Conservation (phyloP, 179 eudicot genomes). For the Beta corolliflora region DNA sequence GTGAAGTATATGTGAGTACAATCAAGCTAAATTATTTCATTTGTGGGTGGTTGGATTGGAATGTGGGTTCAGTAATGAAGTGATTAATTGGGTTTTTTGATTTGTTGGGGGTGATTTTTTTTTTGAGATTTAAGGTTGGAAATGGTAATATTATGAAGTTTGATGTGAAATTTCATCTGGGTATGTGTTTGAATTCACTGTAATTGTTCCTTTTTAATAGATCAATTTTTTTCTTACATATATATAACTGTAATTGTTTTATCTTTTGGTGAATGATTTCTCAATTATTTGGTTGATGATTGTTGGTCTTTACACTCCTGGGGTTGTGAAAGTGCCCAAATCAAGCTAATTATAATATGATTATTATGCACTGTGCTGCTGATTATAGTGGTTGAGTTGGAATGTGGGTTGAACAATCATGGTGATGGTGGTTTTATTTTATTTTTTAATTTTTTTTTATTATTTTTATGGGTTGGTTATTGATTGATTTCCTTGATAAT, state of each 20-base stretch:
- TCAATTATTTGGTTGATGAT: constrained; percentile 23
- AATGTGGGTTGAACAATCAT: constrained; percentile 24
- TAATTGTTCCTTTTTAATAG: not conserved
- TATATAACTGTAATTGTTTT: not conserved
- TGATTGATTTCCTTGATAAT: constrained; percentile 28
- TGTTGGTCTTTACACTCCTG: constrained; percentile 13
- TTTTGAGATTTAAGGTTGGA: constrained; percentile 21
- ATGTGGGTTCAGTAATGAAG: constrained; percentile 20
- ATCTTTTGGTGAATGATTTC: constrained; percentile 12
- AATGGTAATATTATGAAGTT: constrained; percentile 8
- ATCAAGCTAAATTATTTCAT: constrained; percentile 1
- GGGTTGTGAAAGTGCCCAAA: constrained; percentile 19
- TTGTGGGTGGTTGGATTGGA: not conserved
- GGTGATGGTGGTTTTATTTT: not conserved
- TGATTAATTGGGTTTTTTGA: not conserved
- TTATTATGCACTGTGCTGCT: constrained; percentile 21
- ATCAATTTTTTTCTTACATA: not conserved
- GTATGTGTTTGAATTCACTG: constrained; percentile 21
- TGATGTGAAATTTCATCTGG: constrained; percentile 39
- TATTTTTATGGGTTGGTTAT: not conserved
- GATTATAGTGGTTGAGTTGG: constrained; percentile 26
- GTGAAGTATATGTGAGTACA: not conserved
- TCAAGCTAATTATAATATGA: constrained; percentile 15
- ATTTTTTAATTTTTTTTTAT: not conserved
- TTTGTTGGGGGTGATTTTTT: not conserved